Percentiles rank a stretch among this genome's conserved stretches.
Conservation (phyloP, 164 flowering plant genomes). For the Stephania japonica region DNA sequence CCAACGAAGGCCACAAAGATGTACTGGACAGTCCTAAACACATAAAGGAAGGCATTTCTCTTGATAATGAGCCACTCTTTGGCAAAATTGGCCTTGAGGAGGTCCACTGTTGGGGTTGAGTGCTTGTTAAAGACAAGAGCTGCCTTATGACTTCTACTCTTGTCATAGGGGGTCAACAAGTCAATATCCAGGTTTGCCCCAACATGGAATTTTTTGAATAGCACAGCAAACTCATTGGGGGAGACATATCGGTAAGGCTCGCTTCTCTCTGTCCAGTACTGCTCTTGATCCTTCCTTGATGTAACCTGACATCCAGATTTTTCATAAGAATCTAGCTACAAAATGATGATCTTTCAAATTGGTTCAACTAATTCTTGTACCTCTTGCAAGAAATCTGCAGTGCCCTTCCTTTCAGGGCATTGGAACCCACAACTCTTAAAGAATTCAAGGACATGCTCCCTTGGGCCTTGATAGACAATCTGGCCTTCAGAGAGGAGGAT, state of each 20-base stretch:
- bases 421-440: conserved; percentile 65
- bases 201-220: conserved; percentile 63
- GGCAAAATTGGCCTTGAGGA: conserved; percentile 56
- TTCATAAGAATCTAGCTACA: background rate
- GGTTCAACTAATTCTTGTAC: conserved; percentile 18
- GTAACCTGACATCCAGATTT: conserved; percentile 42
- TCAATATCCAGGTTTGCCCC: conserved; percentile 48
- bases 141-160: conserved; percentile 47
- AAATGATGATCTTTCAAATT: background rate
- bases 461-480: conserved; percentile 86
- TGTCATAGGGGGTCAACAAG: conserved; percentile 54
- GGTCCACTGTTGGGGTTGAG: conserved; percentile 46
- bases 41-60: conserved; percentile 61
- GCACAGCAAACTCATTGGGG: conserved; percentile 48
- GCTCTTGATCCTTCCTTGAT: conserved; percentile 78
- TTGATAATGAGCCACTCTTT: conserved; percentile 69
- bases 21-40: conserved; percentile 62
- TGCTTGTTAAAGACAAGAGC: conserved; percentile 50
- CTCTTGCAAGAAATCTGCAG: conserved; percentile 92
- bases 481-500: conserved; percentile 75
- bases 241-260: conserved; percentile 59
- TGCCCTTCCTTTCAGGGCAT: conserved; percentile 81
- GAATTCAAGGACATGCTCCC: conserved; percentile 61
- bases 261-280: conserved; percentile 63
- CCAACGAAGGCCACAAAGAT: conserved; percentile 44